A percentile compares a stretch with the other conserved stretches of the same genome.
phyloP scores from a whole-genome alignment of 495 filamentous ascomycete genomes.

The Glarea lozoyensis region DNA sequence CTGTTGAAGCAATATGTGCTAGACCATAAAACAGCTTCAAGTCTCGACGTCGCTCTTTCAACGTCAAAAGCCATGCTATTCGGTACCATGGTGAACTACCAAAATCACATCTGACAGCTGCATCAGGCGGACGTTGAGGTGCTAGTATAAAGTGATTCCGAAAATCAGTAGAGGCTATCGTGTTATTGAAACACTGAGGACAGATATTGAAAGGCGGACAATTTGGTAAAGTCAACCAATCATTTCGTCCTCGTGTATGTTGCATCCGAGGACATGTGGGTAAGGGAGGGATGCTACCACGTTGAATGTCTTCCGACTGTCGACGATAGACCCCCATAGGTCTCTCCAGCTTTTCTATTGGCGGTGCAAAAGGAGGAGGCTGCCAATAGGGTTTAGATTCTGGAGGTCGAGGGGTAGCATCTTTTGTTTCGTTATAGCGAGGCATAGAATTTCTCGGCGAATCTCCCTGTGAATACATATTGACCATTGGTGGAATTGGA shows the following conservation, averaged over 20 bases:
- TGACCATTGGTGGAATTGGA: constrained; percentile 11
- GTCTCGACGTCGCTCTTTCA: constrained; percentile 43
- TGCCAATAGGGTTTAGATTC: constrained; percentile 16
- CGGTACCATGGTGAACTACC: constrained; percentile 52
- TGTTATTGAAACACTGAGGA: constrained; percentile 46
- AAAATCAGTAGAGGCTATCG: constrained; percentile 46
- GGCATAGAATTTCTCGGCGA: constrained; percentile 4
- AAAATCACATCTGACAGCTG: constrained; percentile 47
- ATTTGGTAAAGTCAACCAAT: constrained; percentile 58
- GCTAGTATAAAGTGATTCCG: constrained; percentile 41
- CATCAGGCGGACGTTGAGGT: constrained; percentile 28
- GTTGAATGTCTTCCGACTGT: constrained; percentile 19
- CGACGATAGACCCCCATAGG: constrained; percentile 20
- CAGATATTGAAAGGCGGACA: constrained; percentile 52
- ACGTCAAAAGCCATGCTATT: constrained; percentile 56
- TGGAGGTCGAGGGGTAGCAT: background rate
- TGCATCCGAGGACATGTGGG: constrained; percentile 46
- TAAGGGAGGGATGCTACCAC: constrained; percentile 23
- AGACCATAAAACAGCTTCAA: constrained; percentile 47
- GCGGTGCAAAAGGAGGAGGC: constrained; percentile 18
- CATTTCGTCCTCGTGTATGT: constrained; percentile 40
- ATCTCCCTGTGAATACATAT: constrained; percentile 12
- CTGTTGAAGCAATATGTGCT: constrained; percentile 31
- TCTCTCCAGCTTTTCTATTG: constrained; percentile 9
- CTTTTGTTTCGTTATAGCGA: constrained; percentile 12